A percentile compares a stretch with the other conserved stretches of the same genome.
phyloP scores from a whole-genome alignment of 2,329 filamentous ascomycete genomes.

The Didymella keratinophila region DNA sequence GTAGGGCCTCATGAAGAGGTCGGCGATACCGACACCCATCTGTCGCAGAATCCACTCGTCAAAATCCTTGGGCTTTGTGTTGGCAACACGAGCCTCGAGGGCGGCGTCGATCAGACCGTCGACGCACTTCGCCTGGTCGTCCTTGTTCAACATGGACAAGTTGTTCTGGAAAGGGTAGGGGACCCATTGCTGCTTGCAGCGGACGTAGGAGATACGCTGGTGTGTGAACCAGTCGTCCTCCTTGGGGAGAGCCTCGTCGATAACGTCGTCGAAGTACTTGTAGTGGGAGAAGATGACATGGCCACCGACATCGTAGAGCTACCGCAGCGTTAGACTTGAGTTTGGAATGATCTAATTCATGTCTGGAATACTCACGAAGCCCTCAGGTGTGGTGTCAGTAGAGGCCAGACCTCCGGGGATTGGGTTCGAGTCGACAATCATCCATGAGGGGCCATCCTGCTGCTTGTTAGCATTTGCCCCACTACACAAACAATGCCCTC shows the following conservation, averaged over 20 bases:
- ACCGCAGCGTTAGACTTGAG: slow-evolving; percentile 29
- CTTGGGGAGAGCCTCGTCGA: slow-evolving; percentile 94
- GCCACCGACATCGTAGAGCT: slow-evolving; percentile 96
- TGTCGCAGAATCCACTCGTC: slow-evolving; percentile 98
- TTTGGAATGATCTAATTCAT: slow-evolving; percentile 14
- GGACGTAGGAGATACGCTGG: slow-evolving; percentile 98
- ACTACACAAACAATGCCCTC: slow-evolving; percentile 1
- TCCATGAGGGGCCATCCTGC: slow-evolving; percentile 90
- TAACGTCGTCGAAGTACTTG: slow-evolving; percentile 99
- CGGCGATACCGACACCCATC: slow-evolving; percentile 86
- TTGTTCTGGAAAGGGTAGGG: slow-evolving; percentile 99
- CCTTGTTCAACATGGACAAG: slow-evolving; percentile 96
- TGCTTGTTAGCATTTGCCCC: slow-evolving; percentile 37
- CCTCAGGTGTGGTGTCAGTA: slow-evolving; percentile 93
- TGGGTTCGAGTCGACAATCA: slow-evolving; percentile 92
- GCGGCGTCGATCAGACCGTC: slow-evolving; percentile 96
- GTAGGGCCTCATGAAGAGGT: slow-evolving; percentile 99
- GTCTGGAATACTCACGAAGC: slow-evolving; percentile 77
- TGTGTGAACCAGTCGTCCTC: slow-evolving; percentile 96
- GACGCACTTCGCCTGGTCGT: slow-evolving; percentile 93
- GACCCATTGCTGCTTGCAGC: slow-evolving; percentile 95
- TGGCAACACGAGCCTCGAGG: slow-evolving; percentile 83
- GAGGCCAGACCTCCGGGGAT: slow-evolving; percentile 94
- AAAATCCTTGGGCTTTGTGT: slow-evolving; percentile 93
- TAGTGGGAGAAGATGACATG: slow-evolving; percentile 99